Percentiles rank a stretch among this genome's conserved stretches.
These are phyloP conservation scores for Batkoa obscura DNA, from an alignment of 371 early-diverging fungal genomes.

Conservation along the genomic window DNA sequence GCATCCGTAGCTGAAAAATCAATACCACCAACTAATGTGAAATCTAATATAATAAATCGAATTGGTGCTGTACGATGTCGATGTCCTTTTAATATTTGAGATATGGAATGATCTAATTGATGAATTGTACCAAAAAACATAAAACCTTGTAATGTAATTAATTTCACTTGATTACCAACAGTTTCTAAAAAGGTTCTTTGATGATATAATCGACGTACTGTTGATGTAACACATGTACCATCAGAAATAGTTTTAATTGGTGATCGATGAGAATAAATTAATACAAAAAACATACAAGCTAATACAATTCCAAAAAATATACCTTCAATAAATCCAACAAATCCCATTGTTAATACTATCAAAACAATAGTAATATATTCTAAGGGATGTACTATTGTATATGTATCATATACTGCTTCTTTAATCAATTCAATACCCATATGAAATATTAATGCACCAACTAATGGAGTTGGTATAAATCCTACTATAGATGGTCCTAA, in stretches of 20 bases:
- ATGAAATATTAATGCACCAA: constrained; percentile 85
- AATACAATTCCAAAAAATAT: constrained; percentile 79
- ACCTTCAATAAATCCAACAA: constrained; percentile 84
- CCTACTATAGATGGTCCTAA: constrained; percentile 69
- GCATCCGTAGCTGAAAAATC: constrained; percentile 91
- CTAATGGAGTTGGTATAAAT: constrained; percentile 82
- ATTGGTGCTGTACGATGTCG: constrained; percentile 21
- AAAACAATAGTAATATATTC: constrained; percentile 76
- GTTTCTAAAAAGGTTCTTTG: constrained; percentile 69
- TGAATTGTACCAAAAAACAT: constrained; percentile 90
- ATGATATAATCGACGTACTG: constrained; percentile 71
- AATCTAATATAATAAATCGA: constrained; percentile 70
- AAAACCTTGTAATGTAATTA: constrained; percentile 76
- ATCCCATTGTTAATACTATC: constrained; percentile 72
- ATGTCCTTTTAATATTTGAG: constrained; percentile 25
- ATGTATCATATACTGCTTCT: constrained; percentile 74
- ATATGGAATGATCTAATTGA: constrained; percentile 61
- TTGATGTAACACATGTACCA: constrained; percentile 61
- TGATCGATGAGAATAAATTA: constrained; percentile 56
- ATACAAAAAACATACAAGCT: constrained; percentile 86
- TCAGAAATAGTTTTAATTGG: constrained; percentile 62
- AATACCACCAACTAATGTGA: constrained; percentile 71
- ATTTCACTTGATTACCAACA: constrained; percentile 69
- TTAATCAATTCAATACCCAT: constrained; percentile 80
- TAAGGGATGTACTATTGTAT: constrained; percentile 54